Evolutionary conservation across 768 basidiomycete genomes (phyloP).

Genomic region (Mycena albidolilacea): DNA sequence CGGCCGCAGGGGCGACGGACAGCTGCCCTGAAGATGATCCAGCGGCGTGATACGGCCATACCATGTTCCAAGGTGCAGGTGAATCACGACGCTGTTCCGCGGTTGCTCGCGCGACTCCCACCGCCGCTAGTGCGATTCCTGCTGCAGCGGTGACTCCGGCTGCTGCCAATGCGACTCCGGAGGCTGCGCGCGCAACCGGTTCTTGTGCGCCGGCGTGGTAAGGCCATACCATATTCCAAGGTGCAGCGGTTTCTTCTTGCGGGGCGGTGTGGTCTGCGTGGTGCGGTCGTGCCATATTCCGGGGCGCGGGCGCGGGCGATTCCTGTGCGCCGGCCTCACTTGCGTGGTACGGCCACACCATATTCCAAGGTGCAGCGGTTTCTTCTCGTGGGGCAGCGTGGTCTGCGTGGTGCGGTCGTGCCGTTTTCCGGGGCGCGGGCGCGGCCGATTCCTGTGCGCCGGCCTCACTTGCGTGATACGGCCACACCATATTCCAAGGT

Average conservation of each 20-base stretch:
- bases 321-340: not conserved
- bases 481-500: slow-evolving; percentile 49
- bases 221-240: slow-evolving; percentile 39
- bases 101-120: not conserved
- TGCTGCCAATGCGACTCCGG: not conserved
- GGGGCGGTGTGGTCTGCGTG: not conserved
- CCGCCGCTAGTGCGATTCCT: not conserved
- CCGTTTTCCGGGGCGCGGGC: slow-evolving; percentile 29
- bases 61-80: slow-evolving; percentile 33
- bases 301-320: not conserved
- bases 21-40: slow-evolving; percentile 11
- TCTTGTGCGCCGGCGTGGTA: slow-evolving; percentile 9
- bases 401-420: slow-evolving; percentile 32
- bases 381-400: not conserved
- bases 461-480: slow-evolving; percentile 40
- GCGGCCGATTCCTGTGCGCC: not conserved
- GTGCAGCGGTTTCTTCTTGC: not conserved
- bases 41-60: slow-evolving; percentile 37
- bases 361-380: slow-evolving; percentile 40
- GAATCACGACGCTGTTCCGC: not conserved
- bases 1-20: slow-evolving; percentile 33
- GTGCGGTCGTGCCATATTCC: slow-evolving; percentile 39
- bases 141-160: not conserved
- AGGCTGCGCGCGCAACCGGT: not conserved
- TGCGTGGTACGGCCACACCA: slow-evolving; percentile 52